These are phyloP conservation scores for Quercus alba DNA, from an alignment of 306 rosid genomes.

Conservation along the genomic window DNA sequence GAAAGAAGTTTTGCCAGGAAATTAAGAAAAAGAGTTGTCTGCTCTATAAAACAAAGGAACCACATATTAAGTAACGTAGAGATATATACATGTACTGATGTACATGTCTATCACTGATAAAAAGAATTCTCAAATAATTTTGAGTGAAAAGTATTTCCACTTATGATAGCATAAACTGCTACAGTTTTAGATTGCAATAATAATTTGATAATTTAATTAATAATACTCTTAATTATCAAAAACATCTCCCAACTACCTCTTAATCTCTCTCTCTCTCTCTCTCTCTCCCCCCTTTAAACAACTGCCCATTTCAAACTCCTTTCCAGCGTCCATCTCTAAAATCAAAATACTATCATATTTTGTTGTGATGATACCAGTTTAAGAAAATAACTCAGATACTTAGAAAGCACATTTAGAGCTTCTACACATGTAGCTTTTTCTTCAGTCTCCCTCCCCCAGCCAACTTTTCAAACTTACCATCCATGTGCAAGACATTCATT, in stretches of 20 bases:
- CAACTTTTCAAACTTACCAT: not conserved
- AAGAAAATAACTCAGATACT: not conserved
- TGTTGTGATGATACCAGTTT: not conserved
- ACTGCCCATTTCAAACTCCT: not conserved
- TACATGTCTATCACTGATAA: not conserved
- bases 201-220: not conserved
- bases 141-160: not conserved
- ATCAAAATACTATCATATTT: no score
- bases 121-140: not conserved
- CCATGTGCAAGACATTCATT: not conserved
- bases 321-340: not conserved
- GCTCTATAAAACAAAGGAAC: constrained; percentile 3
- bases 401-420: not conserved
- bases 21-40: not conserved
- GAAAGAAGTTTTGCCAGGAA: constrained; percentile 1
- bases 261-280: not conserved
- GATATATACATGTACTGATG: not conserved
- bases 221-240: not conserved
- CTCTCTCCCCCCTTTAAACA: not conserved
- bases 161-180: not conserved
- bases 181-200: not conserved
- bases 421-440: not conserved
- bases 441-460: not conserved
- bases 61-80: not conserved
- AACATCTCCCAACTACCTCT: not conserved